Evolutionary conservation across 176 grass and related monocot species (phyloP).

Genomic region (Hyparrhenia diplandra): DNA sequence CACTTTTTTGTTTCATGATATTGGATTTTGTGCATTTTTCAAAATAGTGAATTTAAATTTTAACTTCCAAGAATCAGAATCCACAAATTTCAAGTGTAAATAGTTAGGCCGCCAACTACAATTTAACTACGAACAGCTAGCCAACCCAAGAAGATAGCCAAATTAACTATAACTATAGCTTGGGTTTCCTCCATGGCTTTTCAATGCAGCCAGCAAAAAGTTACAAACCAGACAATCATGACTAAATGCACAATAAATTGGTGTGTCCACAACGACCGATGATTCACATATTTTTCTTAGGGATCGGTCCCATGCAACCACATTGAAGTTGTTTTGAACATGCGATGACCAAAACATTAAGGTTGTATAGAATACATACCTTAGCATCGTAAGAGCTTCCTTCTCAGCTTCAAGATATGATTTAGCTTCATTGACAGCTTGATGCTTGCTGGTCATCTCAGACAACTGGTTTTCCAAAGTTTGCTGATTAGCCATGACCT

Average conservation of each 20-base stretch:
- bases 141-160: background rate
- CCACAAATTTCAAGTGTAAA: background rate
- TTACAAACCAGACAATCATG: background rate
- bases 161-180: background rate
- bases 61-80: background rate
- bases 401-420: conserved; percentile 78
- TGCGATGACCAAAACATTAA: background rate
- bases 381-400: conserved; percentile 82
- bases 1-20: background rate
- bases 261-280: background rate
- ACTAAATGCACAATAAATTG: background rate
- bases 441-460: conserved; percentile 52
- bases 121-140: background rate
- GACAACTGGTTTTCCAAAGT: conserved; percentile 45
- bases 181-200: background rate
- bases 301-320: background rate
- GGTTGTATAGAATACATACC: conserved; percentile 42
- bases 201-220: background rate
- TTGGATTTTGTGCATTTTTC: background rate
- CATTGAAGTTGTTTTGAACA: background rate
- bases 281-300: background rate
- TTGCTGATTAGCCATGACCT: conserved; percentile 46
- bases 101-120: background rate
- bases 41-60: background rate
- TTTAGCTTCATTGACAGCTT: conserved; percentile 69